phyloP scores from a whole-genome alignment of 1,284 basidiomycete species.

The Apiotrichum brassicae region DNA sequence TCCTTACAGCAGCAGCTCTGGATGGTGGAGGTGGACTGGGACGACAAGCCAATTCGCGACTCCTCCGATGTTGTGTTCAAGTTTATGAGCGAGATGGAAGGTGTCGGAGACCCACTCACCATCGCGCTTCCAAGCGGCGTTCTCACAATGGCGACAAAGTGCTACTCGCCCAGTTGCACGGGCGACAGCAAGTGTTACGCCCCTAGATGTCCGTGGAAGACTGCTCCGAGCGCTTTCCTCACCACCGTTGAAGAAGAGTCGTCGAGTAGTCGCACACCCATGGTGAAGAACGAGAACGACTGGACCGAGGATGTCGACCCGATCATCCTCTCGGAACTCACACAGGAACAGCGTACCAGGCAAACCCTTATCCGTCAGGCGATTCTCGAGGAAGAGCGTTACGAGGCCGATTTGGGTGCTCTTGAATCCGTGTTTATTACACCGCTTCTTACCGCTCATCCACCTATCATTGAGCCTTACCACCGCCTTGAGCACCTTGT shows the following conservation, averaged over 20 bases:
- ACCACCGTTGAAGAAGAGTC: constrained; percentile 6
- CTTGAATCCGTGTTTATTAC: constrained; percentile 76
- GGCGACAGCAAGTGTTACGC: constrained; percentile 50
- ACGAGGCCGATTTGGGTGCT: constrained; percentile 78
- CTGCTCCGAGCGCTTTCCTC: constrained; percentile 40
- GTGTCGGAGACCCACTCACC: constrained; percentile 53
- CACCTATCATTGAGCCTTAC: constrained; percentile 61
- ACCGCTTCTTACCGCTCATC: constrained; percentile 62
- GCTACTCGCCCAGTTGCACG: constrained; percentile 56
- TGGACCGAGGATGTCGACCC: constrained; percentile 70
- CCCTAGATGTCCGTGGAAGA: constrained; percentile 65
- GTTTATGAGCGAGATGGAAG: constrained; percentile 79
- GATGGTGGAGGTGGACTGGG: constrained; percentile 98
- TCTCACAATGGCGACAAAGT: constrained; percentile 57
- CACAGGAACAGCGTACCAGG: constrained; percentile 70
- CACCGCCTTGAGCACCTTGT: constrained; percentile 71
- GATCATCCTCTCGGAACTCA: constrained; percentile 61
- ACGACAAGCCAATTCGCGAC: constrained; percentile 72
- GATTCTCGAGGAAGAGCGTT: constrained; percentile 83
- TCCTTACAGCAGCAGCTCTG: constrained; percentile 86
- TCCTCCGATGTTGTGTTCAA: constrained; percentile 93
- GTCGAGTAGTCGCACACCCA: background rate
- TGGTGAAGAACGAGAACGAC: constrained; percentile 29
- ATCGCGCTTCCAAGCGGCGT: constrained; percentile 58
- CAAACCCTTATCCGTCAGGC: constrained; percentile 89